Evolutionary conservation across 1,139 yeast genomes (phyloP), one percentile per base, ranked within the genome.

Genomic region (Candida gigantensis): DNA sequence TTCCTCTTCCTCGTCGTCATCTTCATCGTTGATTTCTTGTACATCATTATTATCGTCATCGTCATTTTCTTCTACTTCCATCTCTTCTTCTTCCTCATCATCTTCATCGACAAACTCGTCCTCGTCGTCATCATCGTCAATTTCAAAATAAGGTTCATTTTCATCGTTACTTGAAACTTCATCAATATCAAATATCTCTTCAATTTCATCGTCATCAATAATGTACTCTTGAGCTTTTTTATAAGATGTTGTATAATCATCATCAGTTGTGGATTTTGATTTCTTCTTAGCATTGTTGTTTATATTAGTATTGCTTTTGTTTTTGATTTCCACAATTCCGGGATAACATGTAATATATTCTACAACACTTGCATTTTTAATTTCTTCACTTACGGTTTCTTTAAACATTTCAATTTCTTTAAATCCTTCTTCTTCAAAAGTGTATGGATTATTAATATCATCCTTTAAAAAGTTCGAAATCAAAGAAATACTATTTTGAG

Each of bases 381-480:
- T 44, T 15, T 45, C 45, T 19, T 39, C 32, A 15, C 40, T 37
- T 18, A 24, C 34, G 28, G 69, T 58, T 16, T 62, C 71, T 30
- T 62, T 70, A 37, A 68, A 53, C 25, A 55, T 43, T 32, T 66
- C 72, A 16, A 71, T 61, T 39, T 70, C 75, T 36, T 60, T 65
- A 24, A 46, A 49, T 0, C 80, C 74, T 45, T 79, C 83, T 24
- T 68, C 73, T 45, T 78, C 84, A 38, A 77, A 61, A 12, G 75
- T 65, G 47, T 80, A 65, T 6, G 84, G 75, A 52, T 81, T 84
- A 33, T 70, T 70, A 13, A 83, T 63, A 53, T 82, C 89, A 56
- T 83, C 89, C 38, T 71, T 74, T 51, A 83, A 52, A 46, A 82
- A 82, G 37, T 73, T 74, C 1, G 74, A 58, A 32, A 83, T 65